Evolutionary conservation across 345 rosid species (phyloP).

Genomic region (Salix purpurea): DNA sequence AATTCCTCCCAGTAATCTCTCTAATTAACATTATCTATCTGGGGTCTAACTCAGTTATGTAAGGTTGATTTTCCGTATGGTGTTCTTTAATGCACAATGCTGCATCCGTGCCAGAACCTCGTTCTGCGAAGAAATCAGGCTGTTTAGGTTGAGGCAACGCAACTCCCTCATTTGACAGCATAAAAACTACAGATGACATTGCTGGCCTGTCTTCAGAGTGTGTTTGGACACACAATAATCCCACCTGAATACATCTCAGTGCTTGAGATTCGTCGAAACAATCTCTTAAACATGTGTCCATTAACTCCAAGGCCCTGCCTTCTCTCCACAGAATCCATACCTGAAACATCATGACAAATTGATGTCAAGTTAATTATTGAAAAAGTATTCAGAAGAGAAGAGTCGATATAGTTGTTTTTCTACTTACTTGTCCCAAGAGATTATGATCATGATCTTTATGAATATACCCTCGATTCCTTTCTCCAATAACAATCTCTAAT

Average conservation of each 20-base stretch:
- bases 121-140: conserved; percentile 1
- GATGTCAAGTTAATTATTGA: no score
- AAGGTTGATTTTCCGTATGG: neutral
- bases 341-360: neutral
- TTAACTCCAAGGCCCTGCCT: neutral
- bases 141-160: neutral
- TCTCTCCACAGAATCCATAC: conserved; percentile 15
- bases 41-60: conserved; percentile 6
- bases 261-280: neutral
- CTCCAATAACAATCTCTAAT: neutral
- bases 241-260: neutral
- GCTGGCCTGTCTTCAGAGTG: neutral
- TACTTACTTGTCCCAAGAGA: conserved; percentile 2
- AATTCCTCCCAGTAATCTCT: no score
- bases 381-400: no score
- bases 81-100: neutral
- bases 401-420: no score
- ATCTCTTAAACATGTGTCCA: neutral
- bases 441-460: neutral
- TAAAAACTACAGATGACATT: neutral
- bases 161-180: conserved; percentile 1
- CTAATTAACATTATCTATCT: neutral
- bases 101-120: neutral
- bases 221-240: neutral
- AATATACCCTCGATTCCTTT: neutral